phyloP scores from a whole-genome alignment of 139 green algal genomes.

The Monoraphidium neglectum region DNA sequence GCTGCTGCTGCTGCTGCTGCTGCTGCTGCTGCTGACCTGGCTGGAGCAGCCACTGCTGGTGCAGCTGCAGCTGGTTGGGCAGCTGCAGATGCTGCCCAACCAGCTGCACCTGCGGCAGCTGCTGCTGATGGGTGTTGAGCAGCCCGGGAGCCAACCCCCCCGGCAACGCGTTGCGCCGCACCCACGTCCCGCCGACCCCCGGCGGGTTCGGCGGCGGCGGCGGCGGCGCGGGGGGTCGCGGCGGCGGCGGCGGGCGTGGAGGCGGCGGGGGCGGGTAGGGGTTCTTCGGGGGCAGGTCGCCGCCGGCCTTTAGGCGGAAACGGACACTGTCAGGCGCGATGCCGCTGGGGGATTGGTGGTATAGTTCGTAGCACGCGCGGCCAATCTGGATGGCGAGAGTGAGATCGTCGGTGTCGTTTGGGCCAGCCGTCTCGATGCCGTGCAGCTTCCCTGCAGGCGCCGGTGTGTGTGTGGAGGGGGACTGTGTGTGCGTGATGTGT shows the following conservation, averaged over 20 bases:
- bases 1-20: no score
- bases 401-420: conserved; percentile 54
- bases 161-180: neutral
- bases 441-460: conserved; percentile 17
- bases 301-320: conserved; percentile 43
- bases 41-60: neutral
- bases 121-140: no score
- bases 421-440: neutral
- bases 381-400: conserved; percentile 69
- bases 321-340: conserved; percentile 68
- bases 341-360: conserved; percentile 40
- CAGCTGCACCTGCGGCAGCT: no score
- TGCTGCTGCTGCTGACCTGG: neutral
- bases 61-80: neutral
- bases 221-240: neutral
- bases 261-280: neutral
- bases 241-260: neutral
- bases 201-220: neutral
- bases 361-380: conserved; percentile 73
- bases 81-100: no score
- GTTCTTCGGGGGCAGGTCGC: neutral
- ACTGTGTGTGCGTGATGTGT: no score
- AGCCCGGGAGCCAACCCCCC: neutral
- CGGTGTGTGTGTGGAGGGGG: neutral
- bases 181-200: neutral